Base-by-base conservation (phyloP, 345 rosid genomes). In the Eucalyptus marginata region DNA sequence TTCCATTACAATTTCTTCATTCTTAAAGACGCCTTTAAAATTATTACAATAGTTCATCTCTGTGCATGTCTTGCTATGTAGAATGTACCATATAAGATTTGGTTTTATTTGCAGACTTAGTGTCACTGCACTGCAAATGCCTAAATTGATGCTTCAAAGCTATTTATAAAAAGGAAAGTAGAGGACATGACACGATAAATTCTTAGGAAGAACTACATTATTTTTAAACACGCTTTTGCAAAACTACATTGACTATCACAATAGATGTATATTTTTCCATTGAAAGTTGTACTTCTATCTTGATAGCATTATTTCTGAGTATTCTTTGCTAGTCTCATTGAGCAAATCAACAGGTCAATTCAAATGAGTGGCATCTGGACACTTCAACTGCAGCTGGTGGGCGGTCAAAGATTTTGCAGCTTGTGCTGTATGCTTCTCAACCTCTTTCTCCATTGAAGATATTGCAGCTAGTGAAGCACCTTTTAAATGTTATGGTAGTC, bases 291-390 rank as follows among this genome's bases (percentile, higher is more conserved):
- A 40, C 84, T 76, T 76, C 81, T 18, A 40, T 33, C 81, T 71
- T 10, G 13, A 71, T 36, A 33, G 81, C 81, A 71, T 87, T n/a
- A 50, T 86, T 87, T 62, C 81, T 59, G 49, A 40, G 33, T 22
- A 51, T 87, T 52, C 79, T 83, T 27, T 46, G 40, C 24, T 86
- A 44, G 58, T 89, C 76, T 51, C 71, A 83, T 47, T 81, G 29
- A 68, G 46, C 80, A 15, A 47, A 40, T 85, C 22, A 36, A 88
- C 91, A 97, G 99, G 99, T 96, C 88, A 98, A 98, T 92, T 98
- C 99, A 88, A 98, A 96, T 68, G 99, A 97, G 92, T 96, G 99
- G 99, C 98, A 98, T 90, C 95, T 97, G 92, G 99, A 98, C 92
- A 97, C 98, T 92, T 97, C 99, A 89, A 94, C 92, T 92, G 98